Evolutionary conservation across 1,284 basidiomycete genomes (phyloP), one percentile per base, ranked within the genome.

Genomic region (Irpex rosettiformis): DNA sequence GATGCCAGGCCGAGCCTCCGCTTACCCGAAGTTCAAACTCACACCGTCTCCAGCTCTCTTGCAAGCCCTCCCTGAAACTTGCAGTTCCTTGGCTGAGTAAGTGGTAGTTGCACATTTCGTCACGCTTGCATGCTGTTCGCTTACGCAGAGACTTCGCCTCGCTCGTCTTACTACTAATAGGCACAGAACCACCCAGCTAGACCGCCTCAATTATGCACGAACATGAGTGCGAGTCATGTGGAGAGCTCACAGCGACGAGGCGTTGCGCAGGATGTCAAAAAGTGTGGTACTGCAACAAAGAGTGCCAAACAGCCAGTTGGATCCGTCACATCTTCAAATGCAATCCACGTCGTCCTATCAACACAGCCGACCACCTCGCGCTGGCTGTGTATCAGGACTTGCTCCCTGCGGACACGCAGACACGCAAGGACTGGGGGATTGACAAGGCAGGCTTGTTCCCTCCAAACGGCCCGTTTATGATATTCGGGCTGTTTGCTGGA

Each of bases 371-470:
- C 45, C 45, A 47, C 21, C 45, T 47, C 24, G 24, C 45, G 16
- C 13, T n/a, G 2, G 45, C 45, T 21, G 24, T 47, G 10, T 47
- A 21, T 21, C 16, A 47, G 16, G 45, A 47, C 24, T 21, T 25
- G 11, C 45, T 47, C 24, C 45, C 45, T 47, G 21, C 45, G 18
- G 45, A 47, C 21, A 2, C 45, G 10, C 45, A 21, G 18, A 47
- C 45, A 13, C 13, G 11, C 21, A 21, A 25, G 21, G 75, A 78
- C 55, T 78, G 72, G 56, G 75, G 74, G 4, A 77, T 79, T 61
- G 51, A 60, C 8, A 66, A 65, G 8, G 65, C 67, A 1, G 52
- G 18, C 7, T n/a, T 33, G 3, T 54, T 56, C n/a, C 56, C 57
- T 1, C 37, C 55, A 3, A 56, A 59, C 22, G 64, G 67, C 18